Evolutionary conservation across 73 alveolate genomes (phyloP).

Genomic region (Paramecium biaurelia): DNA sequence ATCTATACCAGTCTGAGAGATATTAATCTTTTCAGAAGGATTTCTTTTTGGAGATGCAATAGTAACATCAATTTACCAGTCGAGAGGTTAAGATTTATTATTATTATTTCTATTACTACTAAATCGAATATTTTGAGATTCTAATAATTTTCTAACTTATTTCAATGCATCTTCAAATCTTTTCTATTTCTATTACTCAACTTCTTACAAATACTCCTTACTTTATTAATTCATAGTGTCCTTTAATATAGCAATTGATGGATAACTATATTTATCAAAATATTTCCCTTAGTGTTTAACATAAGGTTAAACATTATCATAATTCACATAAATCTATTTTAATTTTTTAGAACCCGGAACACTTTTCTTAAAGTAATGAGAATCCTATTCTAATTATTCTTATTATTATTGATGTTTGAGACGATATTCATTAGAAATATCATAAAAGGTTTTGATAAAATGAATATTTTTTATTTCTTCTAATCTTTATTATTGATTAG

Average conservation of each 20-base stretch:
- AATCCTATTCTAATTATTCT: not conserved
- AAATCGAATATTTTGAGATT: not conserved
- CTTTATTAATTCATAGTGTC: not conserved
- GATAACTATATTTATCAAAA: not conserved
- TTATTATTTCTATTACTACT: not conserved
- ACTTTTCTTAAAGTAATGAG: not conserved
- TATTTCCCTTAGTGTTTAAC: not conserved
- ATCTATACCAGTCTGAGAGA: not conserved
- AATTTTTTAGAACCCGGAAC: not conserved
- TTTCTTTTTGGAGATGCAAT: constrained; percentile 9
- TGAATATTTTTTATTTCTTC: constrained; percentile 15
- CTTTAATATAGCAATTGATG: not conserved
- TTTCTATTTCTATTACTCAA: not conserved
- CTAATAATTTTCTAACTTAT: not conserved
- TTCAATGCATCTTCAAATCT: not conserved
- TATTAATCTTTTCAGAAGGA: not conserved
- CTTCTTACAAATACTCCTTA: not conserved
- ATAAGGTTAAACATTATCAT: not conserved
- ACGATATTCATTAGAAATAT: not conserved
- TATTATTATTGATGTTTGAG: not conserved
- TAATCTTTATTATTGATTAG: not conserved
- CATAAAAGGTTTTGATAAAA: not conserved
- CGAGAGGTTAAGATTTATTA: not conserved
- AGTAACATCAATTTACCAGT: not conserved
- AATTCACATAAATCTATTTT: not conserved